Percentiles rank a stretch among this genome's conserved stretches.
These are phyloP conservation scores for Sphaerulina vaccinii DNA, from an alignment of 2,329 filamentous ascomycete genomes.

Conservation along the genomic window DNA sequence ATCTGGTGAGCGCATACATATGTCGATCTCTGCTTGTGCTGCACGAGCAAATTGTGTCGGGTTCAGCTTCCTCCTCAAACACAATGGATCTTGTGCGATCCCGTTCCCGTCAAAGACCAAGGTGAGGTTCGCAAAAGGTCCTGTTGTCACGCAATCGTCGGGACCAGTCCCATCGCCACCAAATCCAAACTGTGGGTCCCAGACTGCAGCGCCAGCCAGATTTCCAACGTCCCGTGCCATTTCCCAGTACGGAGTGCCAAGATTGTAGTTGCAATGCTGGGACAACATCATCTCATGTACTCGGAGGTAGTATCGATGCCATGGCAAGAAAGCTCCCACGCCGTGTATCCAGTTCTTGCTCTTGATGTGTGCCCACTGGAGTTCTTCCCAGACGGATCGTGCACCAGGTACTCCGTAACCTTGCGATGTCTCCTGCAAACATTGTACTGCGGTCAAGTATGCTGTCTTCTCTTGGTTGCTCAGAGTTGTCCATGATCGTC, in stretches of 20 bases:
- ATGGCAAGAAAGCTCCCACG: conserved; percentile 24
- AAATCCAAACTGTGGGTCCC: conserved; percentile 21
- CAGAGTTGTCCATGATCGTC: conserved; percentile 21
- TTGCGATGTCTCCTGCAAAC: conserved; percentile 22
- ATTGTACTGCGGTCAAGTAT: conserved; percentile 24
- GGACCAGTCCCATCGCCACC: conserved; percentile 18
- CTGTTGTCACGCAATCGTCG: conserved; percentile 18
- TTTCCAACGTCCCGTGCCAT: conserved; percentile 21
- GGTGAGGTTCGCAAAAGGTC: conserved; percentile 23
- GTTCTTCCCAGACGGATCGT: conserved; percentile 24
- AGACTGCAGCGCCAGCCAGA: conserved; percentile 19
- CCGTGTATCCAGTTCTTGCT: conserved; percentile 28
- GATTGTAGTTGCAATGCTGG: conserved; percentile 22
- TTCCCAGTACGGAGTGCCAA: conserved; percentile 26
- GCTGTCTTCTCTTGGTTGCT: conserved; percentile 19
- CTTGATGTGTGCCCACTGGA: conserved; percentile 26
- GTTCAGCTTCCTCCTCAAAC: conserved; percentile 19
- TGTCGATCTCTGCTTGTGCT: conserved; percentile 17
- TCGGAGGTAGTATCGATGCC: conserved; percentile 27
- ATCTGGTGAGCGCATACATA: conserved; percentile 16
- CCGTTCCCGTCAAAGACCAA: conserved; percentile 17
- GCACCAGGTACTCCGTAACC: conserved; percentile 24
- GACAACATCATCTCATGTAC: conserved; percentile 22
- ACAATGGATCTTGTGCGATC: conserved; percentile 9
- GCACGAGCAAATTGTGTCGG: conserved; percentile 16